A percentile compares a stretch with the other conserved stretches of the same genome.
These are phyloP conservation scores for Lomentospora prolificans DNA, from an alignment of 2,329 filamentous ascomycete species.

Conservation along the genomic window DNA sequence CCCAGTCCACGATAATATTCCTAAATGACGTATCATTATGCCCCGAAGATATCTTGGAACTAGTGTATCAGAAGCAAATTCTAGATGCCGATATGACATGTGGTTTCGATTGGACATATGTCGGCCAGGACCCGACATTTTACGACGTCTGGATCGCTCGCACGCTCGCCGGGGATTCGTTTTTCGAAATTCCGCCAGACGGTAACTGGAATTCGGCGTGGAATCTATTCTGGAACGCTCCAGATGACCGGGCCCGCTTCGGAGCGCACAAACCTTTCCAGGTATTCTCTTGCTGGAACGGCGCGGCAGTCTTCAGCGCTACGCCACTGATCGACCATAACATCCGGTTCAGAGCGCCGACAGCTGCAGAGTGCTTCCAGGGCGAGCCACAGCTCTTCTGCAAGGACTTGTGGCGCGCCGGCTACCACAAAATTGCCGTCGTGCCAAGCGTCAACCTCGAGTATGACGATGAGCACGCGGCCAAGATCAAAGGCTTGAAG, in stretches of 20 bases:
- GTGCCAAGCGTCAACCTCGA: conserved; percentile 46
- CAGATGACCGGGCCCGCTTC: conserved; percentile 23
- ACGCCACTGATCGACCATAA: conserved; percentile 32
- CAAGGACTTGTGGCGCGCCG: conserved; percentile 44
- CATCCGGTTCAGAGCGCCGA: conserved; percentile 32
- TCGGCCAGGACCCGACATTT: conserved; percentile 34
- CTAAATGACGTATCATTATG: conserved; percentile 45
- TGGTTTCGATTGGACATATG: conserved; percentile 47
- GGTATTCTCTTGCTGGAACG: conserved; percentile 54
- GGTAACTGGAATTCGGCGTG: conserved; percentile 38
- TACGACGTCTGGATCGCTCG: conserved; percentile 49
- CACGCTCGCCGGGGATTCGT: conserved; percentile 39
- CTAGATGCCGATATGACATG: conserved; percentile 46
- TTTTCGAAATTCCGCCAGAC: conserved; percentile 41
- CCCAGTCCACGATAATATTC: conserved; percentile 37
- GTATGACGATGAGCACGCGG: conserved; percentile 36
- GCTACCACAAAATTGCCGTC: conserved; percentile 42
- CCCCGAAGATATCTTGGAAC: conserved; percentile 46
- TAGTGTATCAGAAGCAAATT: conserved; percentile 34
- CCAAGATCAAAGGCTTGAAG: conserved; percentile 36
- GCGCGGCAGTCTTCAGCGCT: conserved; percentile 37
- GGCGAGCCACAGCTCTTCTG: conserved; percentile 47
- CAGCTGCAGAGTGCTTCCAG: conserved; percentile 35
- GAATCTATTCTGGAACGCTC: conserved; percentile 44
- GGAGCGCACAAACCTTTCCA: conserved; percentile 37